Evolutionary conservation across 371 early-diverging fungal species (phyloP).

Genomic region (Entomophthora muscae): DNA sequence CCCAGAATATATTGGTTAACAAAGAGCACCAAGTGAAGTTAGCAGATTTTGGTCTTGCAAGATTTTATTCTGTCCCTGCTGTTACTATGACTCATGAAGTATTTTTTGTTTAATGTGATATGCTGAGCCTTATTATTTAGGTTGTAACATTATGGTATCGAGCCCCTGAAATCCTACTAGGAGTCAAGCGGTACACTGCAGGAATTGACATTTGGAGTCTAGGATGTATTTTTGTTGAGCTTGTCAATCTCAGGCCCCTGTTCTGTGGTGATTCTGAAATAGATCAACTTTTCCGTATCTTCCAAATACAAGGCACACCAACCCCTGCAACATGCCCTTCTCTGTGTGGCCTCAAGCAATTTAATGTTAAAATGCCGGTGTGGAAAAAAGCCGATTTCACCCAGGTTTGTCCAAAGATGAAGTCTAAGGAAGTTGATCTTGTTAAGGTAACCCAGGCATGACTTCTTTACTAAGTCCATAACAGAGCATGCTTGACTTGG

Average conservation of each 20-base stretch:
- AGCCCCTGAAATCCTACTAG: constrained; percentile 88
- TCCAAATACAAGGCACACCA: neutral
- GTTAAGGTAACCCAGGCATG: neutral
- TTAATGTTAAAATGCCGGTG: neutral
- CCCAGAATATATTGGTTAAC: constrained; percentile 82
- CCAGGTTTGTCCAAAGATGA: neutral
- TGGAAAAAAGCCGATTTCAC: neutral
- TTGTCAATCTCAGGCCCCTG: neutral
- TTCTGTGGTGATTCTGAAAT: neutral
- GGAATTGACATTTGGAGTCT: constrained; percentile 45
- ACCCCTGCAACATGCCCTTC: neutral
- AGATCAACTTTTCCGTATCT: constrained; percentile 1
- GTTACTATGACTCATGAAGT: neutral
- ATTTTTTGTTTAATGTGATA: neutral
- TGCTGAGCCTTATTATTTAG: constrained; percentile 15
- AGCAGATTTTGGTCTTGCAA: constrained; percentile 1
- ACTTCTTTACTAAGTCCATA: neutral
- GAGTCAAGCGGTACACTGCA: constrained; percentile 70
- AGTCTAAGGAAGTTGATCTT: neutral
- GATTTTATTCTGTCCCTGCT: neutral
- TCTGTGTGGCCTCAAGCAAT: neutral
- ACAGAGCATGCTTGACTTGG: constrained; percentile 58
- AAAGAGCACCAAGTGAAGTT: neutral
- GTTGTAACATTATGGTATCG: constrained; percentile 96
- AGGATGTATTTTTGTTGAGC: constrained; percentile 3